Conservation (phyloP, 1,284 basidiomycete genomes). For the Rhodotorula sp. region DNA sequence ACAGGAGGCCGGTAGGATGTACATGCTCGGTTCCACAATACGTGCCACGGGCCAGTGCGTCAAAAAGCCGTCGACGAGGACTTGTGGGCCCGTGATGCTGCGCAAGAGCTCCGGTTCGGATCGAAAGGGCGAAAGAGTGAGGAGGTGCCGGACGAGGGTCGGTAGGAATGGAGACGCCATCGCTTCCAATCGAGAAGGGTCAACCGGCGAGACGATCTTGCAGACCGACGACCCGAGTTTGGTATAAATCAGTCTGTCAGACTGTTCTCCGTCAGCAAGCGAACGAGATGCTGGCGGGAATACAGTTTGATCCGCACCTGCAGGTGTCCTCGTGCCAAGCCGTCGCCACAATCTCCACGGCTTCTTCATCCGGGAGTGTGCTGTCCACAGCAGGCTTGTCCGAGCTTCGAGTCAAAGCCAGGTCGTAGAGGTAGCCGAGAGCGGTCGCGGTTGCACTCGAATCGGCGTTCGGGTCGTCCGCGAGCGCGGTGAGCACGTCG, state of each 20-base stretch:
- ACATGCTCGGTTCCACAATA: neutral
- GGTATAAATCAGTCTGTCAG: conserved; percentile 22
- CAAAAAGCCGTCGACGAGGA: conserved; percentile 12
- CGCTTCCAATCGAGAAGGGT: neutral
- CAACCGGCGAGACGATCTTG: conserved; percentile 18
- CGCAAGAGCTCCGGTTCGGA: conserved; percentile 8
- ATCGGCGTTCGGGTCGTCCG: neutral
- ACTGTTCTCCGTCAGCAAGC: too few species aligned
- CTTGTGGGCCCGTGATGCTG: conserved; percentile 4
- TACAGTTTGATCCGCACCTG: neutral
- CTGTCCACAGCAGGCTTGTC: neutral
- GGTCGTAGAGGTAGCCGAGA: conserved; percentile 2
- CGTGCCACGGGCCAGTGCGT: conserved; percentile 7
- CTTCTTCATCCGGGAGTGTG: conserved; percentile 4
- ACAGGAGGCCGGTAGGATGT: neutral
- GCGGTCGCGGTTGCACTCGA: neutral
- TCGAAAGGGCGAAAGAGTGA: conserved; percentile 12
- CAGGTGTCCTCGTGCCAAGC: conserved; percentile 1
- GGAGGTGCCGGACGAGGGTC: conserved; percentile 4
- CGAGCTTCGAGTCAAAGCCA: neutral
- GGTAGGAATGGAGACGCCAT: conserved; percentile 11
- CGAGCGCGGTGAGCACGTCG: conserved; percentile 2
- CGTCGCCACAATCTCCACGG: conserved; percentile 1
- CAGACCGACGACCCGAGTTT: conserved; percentile 8
- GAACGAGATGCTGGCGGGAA: neutral